phyloP scores from a whole-genome alignment of 2,329 filamentous ascomycete genomes.

The Lasiodiplodia hormozganensis region DNA sequence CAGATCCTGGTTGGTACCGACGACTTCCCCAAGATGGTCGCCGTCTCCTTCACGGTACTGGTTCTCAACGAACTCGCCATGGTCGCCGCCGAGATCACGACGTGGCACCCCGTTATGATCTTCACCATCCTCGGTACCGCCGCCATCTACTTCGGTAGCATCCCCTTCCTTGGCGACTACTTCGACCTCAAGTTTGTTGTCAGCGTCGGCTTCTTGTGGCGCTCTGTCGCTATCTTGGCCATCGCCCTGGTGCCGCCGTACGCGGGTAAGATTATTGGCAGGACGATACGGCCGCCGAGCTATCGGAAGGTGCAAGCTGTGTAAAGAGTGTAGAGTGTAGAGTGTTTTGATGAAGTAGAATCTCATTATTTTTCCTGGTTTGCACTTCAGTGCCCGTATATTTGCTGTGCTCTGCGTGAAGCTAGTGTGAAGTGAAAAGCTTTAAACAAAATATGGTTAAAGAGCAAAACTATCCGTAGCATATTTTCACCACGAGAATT shows the following conservation, averaged over 20 bases:
- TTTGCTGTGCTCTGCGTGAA: not conserved
- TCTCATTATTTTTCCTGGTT: not conserved
- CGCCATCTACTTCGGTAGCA: slow-evolving; percentile 76
- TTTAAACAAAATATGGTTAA: too few species aligned
- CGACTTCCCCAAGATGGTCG: slow-evolving; percentile 70
- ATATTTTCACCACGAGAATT: too few species aligned
- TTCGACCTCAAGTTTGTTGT: slow-evolving; percentile 84
- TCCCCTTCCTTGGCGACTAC: slow-evolving; percentile 89
- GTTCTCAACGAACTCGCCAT: slow-evolving; percentile 95
- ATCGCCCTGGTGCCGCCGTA: slow-evolving; percentile 88
- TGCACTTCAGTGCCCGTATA: not conserved
- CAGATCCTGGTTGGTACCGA: slow-evolving; percentile 82
- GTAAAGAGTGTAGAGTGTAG: slow-evolving; percentile 41
- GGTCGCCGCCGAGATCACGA: slow-evolving; percentile 96
- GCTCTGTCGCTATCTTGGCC: slow-evolving; percentile 78
- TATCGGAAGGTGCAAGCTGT: slow-evolving; percentile 90
- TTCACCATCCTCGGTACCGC: slow-evolving; percentile 82
- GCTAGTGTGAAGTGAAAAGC: too few species aligned
- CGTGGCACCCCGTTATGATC: slow-evolving; percentile 96
- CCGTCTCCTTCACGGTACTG: slow-evolving; percentile 89
- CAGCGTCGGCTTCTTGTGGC: slow-evolving; percentile 86
- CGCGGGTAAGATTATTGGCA: slow-evolving; percentile 81
- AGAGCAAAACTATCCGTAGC: too few species aligned
- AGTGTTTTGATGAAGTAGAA: slow-evolving; percentile 7
- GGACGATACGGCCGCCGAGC: slow-evolving; percentile 87